Base-by-base conservation (phyloP, 371 early-diverging fungal genomes). In the Actinomucor elegans region DNA sequence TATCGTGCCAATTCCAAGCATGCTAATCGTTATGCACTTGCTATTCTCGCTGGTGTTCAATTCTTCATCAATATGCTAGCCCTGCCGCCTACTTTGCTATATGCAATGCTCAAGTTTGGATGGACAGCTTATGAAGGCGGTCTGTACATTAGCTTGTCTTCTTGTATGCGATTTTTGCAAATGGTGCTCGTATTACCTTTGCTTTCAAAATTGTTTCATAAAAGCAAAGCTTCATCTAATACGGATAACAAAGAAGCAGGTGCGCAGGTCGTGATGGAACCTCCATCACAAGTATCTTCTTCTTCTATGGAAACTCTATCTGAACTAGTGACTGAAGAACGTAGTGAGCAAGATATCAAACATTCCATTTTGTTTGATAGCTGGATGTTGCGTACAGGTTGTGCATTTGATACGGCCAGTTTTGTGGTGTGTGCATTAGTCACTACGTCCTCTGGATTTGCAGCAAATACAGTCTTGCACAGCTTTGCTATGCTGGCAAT, bases 111-210 rank as follows among this genome's bases (percentile, higher is more conserved):
- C 0, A 38, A 59, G 24, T 75, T 69, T 35, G 40, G 49, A 18
- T 78, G 79, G 79, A 73, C 73, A 5, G 71, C 79, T 3, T 66
- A 61, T 42, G 75, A 78, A 56, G 69, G 73, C 29, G 71, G 79
- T 14, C 24, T 71, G 3, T 66, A 57, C 29, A 45, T 71, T 17
- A 70, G 73, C 17, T n/a, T 69, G 6, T 26, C 52, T 0, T 57
- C 69, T 0, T 64, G 64, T 20, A 26, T 33, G 8, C 55, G 63
- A 20, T 29, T 73, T 1, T 11, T 61, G 5, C 54, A 61, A 21
- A 48, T 66, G 46, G 14, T 59, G 4, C 26, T 52, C 5, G 18
- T 75, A 0, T 52, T 78, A 5, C 79, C 79, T 7, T 29, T 69
- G 4, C 12, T 72, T 5, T 47, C 64, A 18, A 64, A 57, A 9